phyloP scores from a whole-genome alignment of 192 early-diverging fungal species.

The Pecoramyces ruminantium region DNA sequence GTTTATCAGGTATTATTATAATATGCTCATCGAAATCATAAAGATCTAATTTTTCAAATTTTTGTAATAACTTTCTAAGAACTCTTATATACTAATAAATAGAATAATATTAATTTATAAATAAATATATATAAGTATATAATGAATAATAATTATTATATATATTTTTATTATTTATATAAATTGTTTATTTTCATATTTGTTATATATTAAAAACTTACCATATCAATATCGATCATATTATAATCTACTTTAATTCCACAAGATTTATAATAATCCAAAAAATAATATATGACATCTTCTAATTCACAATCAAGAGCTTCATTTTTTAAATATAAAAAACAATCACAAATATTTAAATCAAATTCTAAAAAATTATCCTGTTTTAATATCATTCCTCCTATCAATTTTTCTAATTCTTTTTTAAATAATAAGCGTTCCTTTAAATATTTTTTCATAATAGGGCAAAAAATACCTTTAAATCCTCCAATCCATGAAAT shows the following conservation, averaged over 20 bases:
- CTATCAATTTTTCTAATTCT: constrained; percentile 22
- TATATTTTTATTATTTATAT: no score
- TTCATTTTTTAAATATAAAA: constrained; percentile 31
- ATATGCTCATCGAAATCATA: constrained; percentile 28
- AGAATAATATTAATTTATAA: background rate
- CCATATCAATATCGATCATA: constrained; percentile 21
- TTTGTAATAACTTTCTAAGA: background rate
- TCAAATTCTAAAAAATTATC: constrained; percentile 33
- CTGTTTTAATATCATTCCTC: constrained; percentile 10
- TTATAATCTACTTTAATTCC: constrained; percentile 32
- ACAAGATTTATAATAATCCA: constrained; percentile 39
- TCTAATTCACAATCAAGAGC: constrained; percentile 40
- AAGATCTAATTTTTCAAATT: background rate
- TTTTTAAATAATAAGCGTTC: constrained; percentile 23
- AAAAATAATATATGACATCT: constrained; percentile 48
- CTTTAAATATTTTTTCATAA: background rate
- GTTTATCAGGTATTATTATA: constrained; percentile 72
- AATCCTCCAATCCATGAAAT: constrained; percentile 75
- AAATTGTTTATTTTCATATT: no score
- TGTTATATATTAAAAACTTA: background rate
- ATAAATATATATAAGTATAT: constrained; percentile 7
- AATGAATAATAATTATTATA: constrained; percentile 9
- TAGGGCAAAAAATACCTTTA: constrained; percentile 22
- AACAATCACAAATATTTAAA: constrained; percentile 24
- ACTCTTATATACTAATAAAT: background rate